Percentiles rank a stretch among this genome's conserved stretches.
phyloP scores from a whole-genome alignment of 495 filamentous ascomycete genomes.

The Mytilinidion resinicola region DNA sequence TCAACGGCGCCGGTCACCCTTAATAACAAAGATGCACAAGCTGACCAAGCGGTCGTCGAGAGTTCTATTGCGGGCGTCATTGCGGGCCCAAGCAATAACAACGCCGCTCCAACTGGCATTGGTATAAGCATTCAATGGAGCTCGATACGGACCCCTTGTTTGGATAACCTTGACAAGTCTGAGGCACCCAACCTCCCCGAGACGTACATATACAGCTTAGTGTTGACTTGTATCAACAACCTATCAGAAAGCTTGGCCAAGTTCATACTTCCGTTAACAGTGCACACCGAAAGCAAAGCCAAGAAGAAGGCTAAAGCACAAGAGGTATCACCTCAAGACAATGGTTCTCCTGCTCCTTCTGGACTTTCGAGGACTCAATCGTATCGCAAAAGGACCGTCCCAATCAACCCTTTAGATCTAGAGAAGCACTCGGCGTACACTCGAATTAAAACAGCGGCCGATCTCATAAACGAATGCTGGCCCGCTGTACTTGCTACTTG shows the following conservation, averaged over 20 bases:
- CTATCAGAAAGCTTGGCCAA: constrained; percentile 89
- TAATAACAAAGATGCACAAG: constrained; percentile 40
- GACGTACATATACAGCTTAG: constrained; percentile 87
- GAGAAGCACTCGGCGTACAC: constrained; percentile 62
- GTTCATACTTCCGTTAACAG: constrained; percentile 83
- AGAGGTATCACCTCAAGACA: constrained; percentile 4
- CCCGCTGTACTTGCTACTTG: constrained; percentile 89
- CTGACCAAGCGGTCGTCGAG: constrained; percentile 81
- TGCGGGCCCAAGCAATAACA: constrained; percentile 55
- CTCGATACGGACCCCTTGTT: constrained; percentile 75
- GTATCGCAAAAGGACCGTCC: constrained; percentile 48
- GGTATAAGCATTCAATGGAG: constrained; percentile 92
- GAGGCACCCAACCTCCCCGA: constrained; percentile 79
- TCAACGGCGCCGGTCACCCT: constrained; percentile 64
- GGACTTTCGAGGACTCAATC: constrained; percentile 32
- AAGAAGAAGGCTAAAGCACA: constrained; percentile 37
- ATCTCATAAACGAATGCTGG: constrained; percentile 88
- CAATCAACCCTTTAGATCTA: constrained; percentile 71
- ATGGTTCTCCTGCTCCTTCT: not conserved
- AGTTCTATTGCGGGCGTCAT: constrained; percentile 85
- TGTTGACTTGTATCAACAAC: constrained; percentile 77
- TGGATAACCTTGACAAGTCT: constrained; percentile 89
- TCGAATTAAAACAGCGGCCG: constrained; percentile 67
- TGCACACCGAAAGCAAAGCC: constrained; percentile 52
- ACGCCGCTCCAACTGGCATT: constrained; percentile 42